These are phyloP conservation scores for Helichrysum umbraculigerum DNA, from an alignment of 129 eudicot species.

Conservation along the genomic window DNA sequence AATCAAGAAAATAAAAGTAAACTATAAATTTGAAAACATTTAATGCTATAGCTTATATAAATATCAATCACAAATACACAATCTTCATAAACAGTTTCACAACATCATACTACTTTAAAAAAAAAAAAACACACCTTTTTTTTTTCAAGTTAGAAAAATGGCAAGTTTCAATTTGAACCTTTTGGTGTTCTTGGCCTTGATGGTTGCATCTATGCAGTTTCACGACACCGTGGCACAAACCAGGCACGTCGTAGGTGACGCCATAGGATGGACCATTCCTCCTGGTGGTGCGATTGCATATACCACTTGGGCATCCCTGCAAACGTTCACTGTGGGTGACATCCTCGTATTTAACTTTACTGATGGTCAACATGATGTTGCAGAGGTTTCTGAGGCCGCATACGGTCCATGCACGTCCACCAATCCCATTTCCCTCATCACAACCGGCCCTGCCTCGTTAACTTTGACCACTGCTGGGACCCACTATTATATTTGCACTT, in stretches of 20 bases:
- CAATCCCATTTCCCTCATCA: slow-evolving; percentile 25
- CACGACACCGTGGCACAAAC: slow-evolving; percentile 41
- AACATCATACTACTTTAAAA: background rate
- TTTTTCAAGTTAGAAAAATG: background rate
- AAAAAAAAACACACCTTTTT: background rate
- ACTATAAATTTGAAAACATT: slow-evolving; percentile 4
- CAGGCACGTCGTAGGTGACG: slow-evolving; percentile 49
- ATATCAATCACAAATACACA: slow-evolving; percentile 5
- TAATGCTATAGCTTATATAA: slow-evolving; percentile 13
- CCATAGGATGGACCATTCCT: slow-evolving; percentile 45
- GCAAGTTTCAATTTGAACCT: slow-evolving; percentile 18
- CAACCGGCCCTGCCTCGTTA: slow-evolving; percentile 43
- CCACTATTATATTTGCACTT: slow-evolving; percentile 51
- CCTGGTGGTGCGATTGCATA: slow-evolving; percentile 17
- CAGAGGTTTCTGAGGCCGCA: slow-evolving; percentile 26
- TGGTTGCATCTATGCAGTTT: slow-evolving; percentile 32
- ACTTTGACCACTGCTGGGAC: slow-evolving; percentile 46
- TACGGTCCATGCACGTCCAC: slow-evolving; percentile 29
- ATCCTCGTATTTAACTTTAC: slow-evolving; percentile 20
- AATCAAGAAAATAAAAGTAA: slow-evolving; percentile 11
- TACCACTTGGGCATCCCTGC: slow-evolving; percentile 18
- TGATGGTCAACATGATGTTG: slow-evolving; percentile 13
- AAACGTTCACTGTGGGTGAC: slow-evolving; percentile 37
- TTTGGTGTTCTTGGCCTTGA: slow-evolving; percentile 19
- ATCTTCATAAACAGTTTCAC: slow-evolving; percentile 4